Conservation (phyloP, 192 early-diverging fungal genomes). For the Rhizophagus clarus region DNA sequence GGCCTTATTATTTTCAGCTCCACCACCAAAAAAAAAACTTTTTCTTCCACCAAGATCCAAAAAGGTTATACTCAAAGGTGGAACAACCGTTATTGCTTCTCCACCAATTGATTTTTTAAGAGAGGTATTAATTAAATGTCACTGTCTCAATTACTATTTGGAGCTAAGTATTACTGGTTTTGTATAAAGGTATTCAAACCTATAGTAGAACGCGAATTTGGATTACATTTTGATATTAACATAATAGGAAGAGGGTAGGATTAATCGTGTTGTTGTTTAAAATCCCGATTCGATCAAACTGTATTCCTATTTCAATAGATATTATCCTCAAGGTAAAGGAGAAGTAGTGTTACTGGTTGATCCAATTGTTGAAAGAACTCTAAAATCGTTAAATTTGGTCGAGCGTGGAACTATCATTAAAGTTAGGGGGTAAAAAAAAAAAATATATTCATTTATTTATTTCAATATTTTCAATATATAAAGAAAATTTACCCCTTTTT, state of each 20-base stretch:
- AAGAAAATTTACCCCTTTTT: background rate
- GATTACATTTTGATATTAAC: slow-evolving; percentile 25
- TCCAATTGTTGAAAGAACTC: slow-evolving; percentile 22
- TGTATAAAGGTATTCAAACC: slow-evolving; percentile 30
- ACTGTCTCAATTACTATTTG: background rate
- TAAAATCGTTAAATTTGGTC: slow-evolving; percentile 23
- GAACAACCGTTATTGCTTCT: slow-evolving; percentile 33
- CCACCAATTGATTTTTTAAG: slow-evolving; percentile 35
- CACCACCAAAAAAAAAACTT: background rate
- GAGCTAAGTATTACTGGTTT: background rate
- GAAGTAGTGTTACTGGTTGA: slow-evolving; percentile 32
- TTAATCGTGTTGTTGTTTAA: background rate
- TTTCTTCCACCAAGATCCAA: background rate
- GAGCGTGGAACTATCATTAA: slow-evolving; percentile 12
- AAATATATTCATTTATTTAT: background rate
- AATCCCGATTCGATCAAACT: background rate
- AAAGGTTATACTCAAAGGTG: slow-evolving; percentile 40
- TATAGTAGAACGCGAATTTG: slow-evolving; percentile 35
- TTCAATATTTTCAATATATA: background rate
- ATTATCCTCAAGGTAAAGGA: slow-evolving; percentile 40
- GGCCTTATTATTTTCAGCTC: slow-evolving; percentile 36
- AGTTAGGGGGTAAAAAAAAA: slow-evolving; percentile 18
- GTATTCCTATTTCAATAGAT: slow-evolving; percentile 20
- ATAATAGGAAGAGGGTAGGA: slow-evolving; percentile 13
- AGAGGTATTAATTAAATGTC: slow-evolving; percentile 13